Conservation (phyloP, 2,329 filamentous ascomycete genomes). For the Hypoxylon sp. region DNA sequence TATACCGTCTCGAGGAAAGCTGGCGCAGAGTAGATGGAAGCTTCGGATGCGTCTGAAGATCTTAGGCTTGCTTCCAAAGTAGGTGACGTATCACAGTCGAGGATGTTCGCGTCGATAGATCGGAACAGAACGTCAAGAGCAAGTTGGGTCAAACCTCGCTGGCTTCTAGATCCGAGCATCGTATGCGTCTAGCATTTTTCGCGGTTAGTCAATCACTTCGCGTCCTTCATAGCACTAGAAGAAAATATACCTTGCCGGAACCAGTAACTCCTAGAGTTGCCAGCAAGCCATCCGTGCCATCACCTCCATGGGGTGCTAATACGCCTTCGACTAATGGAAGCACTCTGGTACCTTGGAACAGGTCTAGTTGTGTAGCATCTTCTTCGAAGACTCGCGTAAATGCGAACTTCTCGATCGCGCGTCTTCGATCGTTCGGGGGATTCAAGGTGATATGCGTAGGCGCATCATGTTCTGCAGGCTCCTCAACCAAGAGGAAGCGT, state of each 20-base stretch:
- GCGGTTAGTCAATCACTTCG: constrained; percentile 21
- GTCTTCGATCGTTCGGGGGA: constrained; percentile 86
- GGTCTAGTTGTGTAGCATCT: constrained; percentile 83
- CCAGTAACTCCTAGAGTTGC: constrained; percentile 95
- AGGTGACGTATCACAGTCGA: constrained; percentile 71
- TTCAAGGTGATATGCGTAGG: constrained; percentile 82
- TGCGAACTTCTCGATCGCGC: constrained; percentile 92
- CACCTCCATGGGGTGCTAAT: constrained; percentile 77
- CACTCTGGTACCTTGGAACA: constrained; percentile 86
- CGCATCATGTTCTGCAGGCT: constrained; percentile 60
- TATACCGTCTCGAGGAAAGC: constrained; percentile 85
- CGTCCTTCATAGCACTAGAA: not conserved
- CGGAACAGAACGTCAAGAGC: constrained; percentile 91
- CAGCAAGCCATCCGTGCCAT: constrained; percentile 89
- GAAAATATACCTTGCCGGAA: constrained; percentile 85
- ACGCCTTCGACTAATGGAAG: constrained; percentile 84
- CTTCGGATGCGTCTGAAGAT: constrained; percentile 84
- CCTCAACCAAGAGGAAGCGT: constrained; percentile 85
- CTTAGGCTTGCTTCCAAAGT: constrained; percentile 80
- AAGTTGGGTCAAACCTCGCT: constrained; percentile 92
- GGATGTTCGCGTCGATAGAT: constrained; percentile 80
- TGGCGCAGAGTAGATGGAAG: constrained; percentile 79
- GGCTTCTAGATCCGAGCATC: constrained; percentile 87
- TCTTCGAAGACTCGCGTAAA: constrained; percentile 97
- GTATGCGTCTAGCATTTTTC: constrained; percentile 81